Conservation (phyloP, 768 basidiomycete genomes). For the Dioszegia aurantiaca region DNA sequence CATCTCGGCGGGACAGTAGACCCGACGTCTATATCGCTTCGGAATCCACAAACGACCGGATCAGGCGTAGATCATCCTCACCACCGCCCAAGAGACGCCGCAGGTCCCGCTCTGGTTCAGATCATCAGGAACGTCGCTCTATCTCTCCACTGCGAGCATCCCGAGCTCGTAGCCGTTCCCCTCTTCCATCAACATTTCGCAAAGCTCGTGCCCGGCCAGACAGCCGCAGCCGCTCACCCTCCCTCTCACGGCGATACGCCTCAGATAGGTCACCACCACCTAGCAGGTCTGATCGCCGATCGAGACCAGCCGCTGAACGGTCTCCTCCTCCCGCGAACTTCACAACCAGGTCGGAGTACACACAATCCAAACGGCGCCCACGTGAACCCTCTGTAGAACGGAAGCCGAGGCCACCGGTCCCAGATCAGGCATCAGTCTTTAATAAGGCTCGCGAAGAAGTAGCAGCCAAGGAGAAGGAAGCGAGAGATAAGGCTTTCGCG, state of each 20-base stretch:
- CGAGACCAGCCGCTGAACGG: not conserved
- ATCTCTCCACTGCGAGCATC: not conserved
- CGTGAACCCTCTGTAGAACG: not conserved
- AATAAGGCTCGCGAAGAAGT: no score
- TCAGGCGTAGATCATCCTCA: constrained; percentile 21
- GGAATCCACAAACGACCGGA: not conserved
- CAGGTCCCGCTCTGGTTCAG: not conserved
- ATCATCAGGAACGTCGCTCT: not conserved
- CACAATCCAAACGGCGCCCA: not conserved
- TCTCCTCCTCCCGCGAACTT: constrained; percentile 9
- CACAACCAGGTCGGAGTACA: not conserved
- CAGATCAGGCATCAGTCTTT: constrained; percentile 2
- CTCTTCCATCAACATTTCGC: not conserved
- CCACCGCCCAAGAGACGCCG: not conserved
- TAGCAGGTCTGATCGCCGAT: not conserved
- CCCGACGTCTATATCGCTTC: constrained; percentile 18
- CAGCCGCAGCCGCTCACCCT: not conserved
- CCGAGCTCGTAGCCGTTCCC: not conserved
- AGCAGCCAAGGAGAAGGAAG: constrained; percentile 2
- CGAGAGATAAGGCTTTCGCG: not conserved
- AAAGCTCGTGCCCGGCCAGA: not conserved
- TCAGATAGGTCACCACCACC: not conserved
- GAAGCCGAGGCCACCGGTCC: not conserved
- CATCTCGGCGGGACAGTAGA: not conserved
- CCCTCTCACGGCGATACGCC: not conserved